Base-by-base conservation (phyloP, 164 flowering plant species). In the Euptelea pleiosperma region DNA sequence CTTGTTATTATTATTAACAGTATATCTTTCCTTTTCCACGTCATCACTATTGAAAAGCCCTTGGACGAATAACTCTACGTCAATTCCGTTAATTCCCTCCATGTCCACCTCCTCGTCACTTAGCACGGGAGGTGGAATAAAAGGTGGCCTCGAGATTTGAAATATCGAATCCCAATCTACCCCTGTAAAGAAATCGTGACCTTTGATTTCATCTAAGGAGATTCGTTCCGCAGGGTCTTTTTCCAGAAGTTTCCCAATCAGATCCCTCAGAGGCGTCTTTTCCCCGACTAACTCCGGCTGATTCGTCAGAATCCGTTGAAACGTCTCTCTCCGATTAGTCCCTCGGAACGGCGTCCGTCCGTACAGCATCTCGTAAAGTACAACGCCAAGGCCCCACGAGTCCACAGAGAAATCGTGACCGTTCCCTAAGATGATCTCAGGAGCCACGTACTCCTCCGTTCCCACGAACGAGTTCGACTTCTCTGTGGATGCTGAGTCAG, bases 371-470 rank as follows among this genome's bases (percentile, higher is more conserved):
- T 92, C 98, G 72, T 89, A 75, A n/a, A 89, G 66, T 3, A 89
- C 70, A 18, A 89, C 81, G 0, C 98, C 98, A 1, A 87, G 66
- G n/a, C 91, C 77, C 96, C 96, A 92, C 91, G 88, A 86, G 57
- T 92, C 98, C 31, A 87, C 96, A 3, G 83, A 69, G 74, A 82
- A 85, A 51, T 79, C 93, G 69, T 92, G 98, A 35, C 93, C 95
- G 49, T 73, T 35, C 1, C 93, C 93, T 11, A 18, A 11, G n/a
- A 89, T 72, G 40, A 92, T 63, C 73, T 92, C 98, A 42, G 98
- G 98, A 21, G 98, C 83, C 58, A 92, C 84, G 74, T 92, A 92
- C 70, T 92, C 96, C 74, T 87, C 91, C 50, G 98, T 87, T n/a
- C 98, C 98, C 2, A 89, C 98, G 71, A 92, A 89, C 52, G 98